These are phyloP conservation scores for Linum tenue DNA, from an alignment of 345 rosid genomes.

Conservation along the genomic window DNA sequence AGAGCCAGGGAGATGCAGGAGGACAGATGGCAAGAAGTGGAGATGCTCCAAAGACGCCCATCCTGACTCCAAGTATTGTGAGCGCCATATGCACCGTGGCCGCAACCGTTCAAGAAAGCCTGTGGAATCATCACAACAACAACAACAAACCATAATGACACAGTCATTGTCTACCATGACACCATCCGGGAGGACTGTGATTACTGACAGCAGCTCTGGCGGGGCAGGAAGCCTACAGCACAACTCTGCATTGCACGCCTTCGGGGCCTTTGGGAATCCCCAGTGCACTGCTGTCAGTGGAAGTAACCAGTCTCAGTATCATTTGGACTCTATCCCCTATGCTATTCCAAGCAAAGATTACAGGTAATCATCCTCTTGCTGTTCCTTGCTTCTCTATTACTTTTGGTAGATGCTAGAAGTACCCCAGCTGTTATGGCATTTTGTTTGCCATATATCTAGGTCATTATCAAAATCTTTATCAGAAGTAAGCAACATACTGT, in stretches of 20 bases:
- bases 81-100: slow-evolving; percentile 10
- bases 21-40: slow-evolving; percentile 31
- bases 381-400: too few relatives aligned
- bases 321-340: slow-evolving; percentile 34
- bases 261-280: slow-evolving; percentile 21
- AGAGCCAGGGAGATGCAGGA: slow-evolving; percentile 28
- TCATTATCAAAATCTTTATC: too few relatives aligned
- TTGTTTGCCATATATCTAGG: too few relatives aligned
- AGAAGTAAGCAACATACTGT: too few relatives aligned
- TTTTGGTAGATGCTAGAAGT: too few relatives aligned
- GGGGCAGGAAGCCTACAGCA: slow-evolving; percentile 30
- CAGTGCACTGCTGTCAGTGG: slow-evolving; percentile 27
- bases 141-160: slow-evolving; percentile 35
- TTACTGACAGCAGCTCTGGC: slow-evolving; percentile 25
- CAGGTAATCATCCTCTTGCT: slow-evolving; percentile 27
- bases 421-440: too few relatives aligned
- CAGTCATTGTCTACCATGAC: slow-evolving; percentile 36
- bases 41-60: slow-evolving; percentile 41
- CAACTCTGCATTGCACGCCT: slow-evolving; percentile 21
- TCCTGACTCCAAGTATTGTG: slow-evolving; percentile 30
- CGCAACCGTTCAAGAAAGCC: slow-evolving; percentile 9
- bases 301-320: slow-evolving; percentile 29
- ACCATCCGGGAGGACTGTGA: slow-evolving; percentile 23
- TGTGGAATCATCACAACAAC: neutral
- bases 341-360: slow-evolving; percentile 49